phyloP scores from a whole-genome alignment of 306 rosid species.

The Glycine soja region DNA sequence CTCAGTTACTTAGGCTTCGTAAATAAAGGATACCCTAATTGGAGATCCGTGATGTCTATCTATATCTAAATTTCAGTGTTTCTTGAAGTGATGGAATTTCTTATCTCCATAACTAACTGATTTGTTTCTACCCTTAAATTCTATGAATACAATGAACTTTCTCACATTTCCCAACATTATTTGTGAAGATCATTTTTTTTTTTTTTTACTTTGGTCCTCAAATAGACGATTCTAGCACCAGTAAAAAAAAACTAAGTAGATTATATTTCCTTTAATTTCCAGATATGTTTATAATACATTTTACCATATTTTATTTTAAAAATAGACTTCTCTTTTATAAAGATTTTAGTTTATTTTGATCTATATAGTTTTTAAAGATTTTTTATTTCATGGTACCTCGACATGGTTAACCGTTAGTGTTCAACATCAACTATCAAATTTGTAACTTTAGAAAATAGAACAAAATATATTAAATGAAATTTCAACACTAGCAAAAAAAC shows the following conservation, averaged over 20 bases:
- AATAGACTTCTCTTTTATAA: too few species aligned
- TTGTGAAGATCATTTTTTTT: not conserved
- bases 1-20: constrained; percentile 46
- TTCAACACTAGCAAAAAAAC: too few species aligned
- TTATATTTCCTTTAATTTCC: too few species aligned
- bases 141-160: constrained; percentile 36
- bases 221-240: not conserved
- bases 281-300: too few species aligned
- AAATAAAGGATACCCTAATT: constrained; percentile 57
- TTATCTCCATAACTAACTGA: constrained; percentile 59
- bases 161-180: constrained; percentile 57
- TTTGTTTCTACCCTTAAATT: constrained; percentile 52
- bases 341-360: not conserved
- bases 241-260: not conserved
- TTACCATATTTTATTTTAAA: too few species aligned
- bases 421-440: not conserved
- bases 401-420: not conserved
- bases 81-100: constrained; percentile 76
- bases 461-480: too few species aligned
- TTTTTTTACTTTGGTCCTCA: not conserved
- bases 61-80: constrained; percentile 78
- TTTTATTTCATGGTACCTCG: not conserved
- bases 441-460: not conserved
- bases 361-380: too few species aligned
- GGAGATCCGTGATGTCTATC: constrained; percentile 59